Percentiles rank a stretch among this genome's conserved stretches.
phyloP scores from a whole-genome alignment of 2,329 filamentous ascomycete genomes.

The Neofusicoccum ribis region DNA sequence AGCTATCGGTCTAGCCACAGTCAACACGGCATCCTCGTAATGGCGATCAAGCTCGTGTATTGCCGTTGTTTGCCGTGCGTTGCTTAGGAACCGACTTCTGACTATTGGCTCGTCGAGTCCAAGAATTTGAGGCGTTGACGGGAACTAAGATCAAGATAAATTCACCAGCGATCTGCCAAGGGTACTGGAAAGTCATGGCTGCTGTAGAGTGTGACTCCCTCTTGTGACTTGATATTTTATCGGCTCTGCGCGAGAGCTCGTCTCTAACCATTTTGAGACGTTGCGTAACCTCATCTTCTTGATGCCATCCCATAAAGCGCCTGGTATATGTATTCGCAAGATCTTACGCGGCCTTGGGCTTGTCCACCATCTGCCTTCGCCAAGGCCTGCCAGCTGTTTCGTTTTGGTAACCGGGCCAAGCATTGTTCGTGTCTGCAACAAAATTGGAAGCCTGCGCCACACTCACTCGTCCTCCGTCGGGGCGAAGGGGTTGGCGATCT shows the following conservation, averaged over 20 bases:
- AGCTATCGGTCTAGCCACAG: not conserved
- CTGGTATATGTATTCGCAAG: constrained; percentile 7
- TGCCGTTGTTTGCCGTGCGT: not conserved
- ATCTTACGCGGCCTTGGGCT: constrained; percentile 3
- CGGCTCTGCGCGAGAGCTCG: not conserved
- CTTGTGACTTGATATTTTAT: not conserved
- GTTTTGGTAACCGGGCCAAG: not conserved
- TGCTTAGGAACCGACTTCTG: not conserved
- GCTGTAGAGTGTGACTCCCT: not conserved
- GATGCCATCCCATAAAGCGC: not conserved
- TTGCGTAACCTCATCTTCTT: not conserved
- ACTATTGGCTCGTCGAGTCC: not conserved
- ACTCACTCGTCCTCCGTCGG: constrained; percentile 64
- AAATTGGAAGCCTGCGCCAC: not conserved
- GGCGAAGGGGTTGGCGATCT: constrained; percentile 91
- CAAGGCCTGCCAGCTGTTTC: not conserved
- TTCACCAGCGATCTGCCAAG: not conserved
- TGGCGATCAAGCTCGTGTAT: not conserved
- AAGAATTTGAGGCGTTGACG: not conserved
- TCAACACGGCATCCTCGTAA: not conserved
- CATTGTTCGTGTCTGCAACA: constrained; percentile 1
- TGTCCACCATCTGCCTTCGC: not conserved
- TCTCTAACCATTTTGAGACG: not conserved
- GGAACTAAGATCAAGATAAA: not conserved
- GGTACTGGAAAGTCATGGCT: not conserved